Base-by-base conservation (phyloP, 2,329 filamentous ascomycete genomes). In the Aspergillus hiratsukae region DNA sequence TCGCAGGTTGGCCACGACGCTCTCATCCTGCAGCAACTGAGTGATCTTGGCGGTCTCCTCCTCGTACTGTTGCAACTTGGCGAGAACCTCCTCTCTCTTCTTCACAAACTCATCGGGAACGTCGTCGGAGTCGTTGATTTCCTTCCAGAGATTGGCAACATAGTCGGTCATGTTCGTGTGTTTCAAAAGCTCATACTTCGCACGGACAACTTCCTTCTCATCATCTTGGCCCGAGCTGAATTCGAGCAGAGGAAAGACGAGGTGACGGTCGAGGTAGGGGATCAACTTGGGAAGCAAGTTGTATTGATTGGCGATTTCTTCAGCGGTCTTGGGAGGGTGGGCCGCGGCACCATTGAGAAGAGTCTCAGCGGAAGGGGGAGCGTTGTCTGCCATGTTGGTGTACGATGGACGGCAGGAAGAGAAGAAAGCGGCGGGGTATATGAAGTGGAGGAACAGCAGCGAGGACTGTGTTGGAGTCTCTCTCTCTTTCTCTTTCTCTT, bases 101-200 rank as follows among this genome's bases (percentile, higher is more conserved):
- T 89, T 87, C 67, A 86, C 84, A 76, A 92, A 97, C 76, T 97
- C 91, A 61, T 88, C 83, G 51, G 94, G 92, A 54, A 89, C 80
- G 60, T 90, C 83, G 58, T 88, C 82, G 62, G 91, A 84, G 67
- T 87, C 83, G 80, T 97, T 86, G 64, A 99, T 85, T 71, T 97
- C 89, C 74, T 89, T 89, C 82, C 96, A 91, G 65, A 99, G 81
- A 70, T 88, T 89, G 71, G 92, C 92, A 54, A 97, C 90, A 75
- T 96, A 99, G 78, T 99, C 94, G 69, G 89, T 94, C 94, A 99
- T 99, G 82, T 97, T 97, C 70, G 94, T 97, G 75, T 91, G 87
- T 80, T 96, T 93, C 66, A 99, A 86, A 57, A 99, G 86, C 78
- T 93, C 88, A 76, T 93, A 96, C 78, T 96, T 96, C 68, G 91